Evolutionary conservation across 2,329 filamentous ascomycete species (phyloP), one percentile per base, ranked within the genome.

Genomic region (Ambrosiella xylebori): DNA sequence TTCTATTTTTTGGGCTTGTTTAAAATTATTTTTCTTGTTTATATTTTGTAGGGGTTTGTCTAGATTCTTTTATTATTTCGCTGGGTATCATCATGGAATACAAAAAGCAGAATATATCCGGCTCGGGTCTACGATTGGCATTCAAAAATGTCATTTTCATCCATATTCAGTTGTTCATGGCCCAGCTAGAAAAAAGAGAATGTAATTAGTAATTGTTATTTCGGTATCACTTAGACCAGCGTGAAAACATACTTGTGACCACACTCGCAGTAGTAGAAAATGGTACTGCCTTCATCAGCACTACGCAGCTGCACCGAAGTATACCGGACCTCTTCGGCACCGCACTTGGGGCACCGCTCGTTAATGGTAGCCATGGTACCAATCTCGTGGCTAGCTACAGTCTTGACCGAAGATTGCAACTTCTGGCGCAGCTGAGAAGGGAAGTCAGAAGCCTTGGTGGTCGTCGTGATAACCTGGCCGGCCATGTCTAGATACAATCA

Each of bases 211-310:
- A 68, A 66, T 50, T 50, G 65, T n/a, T 45, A 44, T 50, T n/a
- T 13, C 50, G 15, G 13, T 15, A 49, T 49, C 27, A 9, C 8
- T 11, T n/a, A 41, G 8, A 49, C 47, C 41, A 37, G 51, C 6
- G 19, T 27, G 15, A 17, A 4, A 40, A 70, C 82, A 65, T 79
- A 90, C 85, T 86, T 90, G 71, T 88, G 75, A 60, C 88, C 87
- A 68, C 90, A 96, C 59, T 89, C 82, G 71, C 90, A 96, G 61
- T 78, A 84, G 71, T 88, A 95, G 66, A 96, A 94, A 57, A 95
- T 81, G 0, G 91, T 96, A 63, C 85, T 88, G 61, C 93, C 93
- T 80, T 97, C 91, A 69, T 98, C 93, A 57, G 91, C 93, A 74
- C 89, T 84, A 64, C 91, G 84, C 65, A 95, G 73, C 69, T 98